Base-by-base conservation (phyloP, 139 green algal species). In the Volvox africanus region DNA sequence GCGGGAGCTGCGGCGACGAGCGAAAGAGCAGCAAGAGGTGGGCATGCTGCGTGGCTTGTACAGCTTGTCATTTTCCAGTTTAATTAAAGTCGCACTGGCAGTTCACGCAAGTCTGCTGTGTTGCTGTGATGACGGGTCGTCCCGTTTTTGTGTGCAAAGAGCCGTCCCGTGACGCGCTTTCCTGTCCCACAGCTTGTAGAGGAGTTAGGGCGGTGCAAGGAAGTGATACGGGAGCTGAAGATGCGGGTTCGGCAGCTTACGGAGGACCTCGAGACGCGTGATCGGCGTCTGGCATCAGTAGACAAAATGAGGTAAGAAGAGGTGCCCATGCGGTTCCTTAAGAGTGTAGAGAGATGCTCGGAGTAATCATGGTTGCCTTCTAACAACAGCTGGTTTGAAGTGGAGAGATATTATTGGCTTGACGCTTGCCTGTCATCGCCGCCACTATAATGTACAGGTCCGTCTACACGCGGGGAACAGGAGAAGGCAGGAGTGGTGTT, bases 1-100 rank as follows among this genome's bases (percentile, higher is more conserved):
- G 33, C 90, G 96, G 0, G 95, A 97, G 89, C 92, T 98, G 86
- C 91, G 97, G 68, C 87, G 93, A 18, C 93, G 92, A 32, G 93
- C 88, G 36, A 96, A 96, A 80, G 94, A 96, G 86, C 62, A 90
- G 30, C 88, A 94, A 44, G 95, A 95, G 93, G 93, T 95, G 61
- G 2, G 86, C 44, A 55, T 55, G 44, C 44, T 55, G 44, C 44
- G 5, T 55, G 44, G 44, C 44, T 55, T 55, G 9, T 55, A 55
- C 44, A 55, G 44, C 9, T 55, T 73, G 65, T 73, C 65, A 28
- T 73, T 6, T 73, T 30, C 11, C 9, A 28, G 16, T 30, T 24
- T 24, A 73, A 73, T 24, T 6, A 2, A 73, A 9, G 12, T 12
- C 24, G 65, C 44, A 55, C 44, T 55, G 44, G 44, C 44, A 55